phyloP scores from a whole-genome alignment of 805 yeast species.

The Cyberlindnera mrakii region DNA sequence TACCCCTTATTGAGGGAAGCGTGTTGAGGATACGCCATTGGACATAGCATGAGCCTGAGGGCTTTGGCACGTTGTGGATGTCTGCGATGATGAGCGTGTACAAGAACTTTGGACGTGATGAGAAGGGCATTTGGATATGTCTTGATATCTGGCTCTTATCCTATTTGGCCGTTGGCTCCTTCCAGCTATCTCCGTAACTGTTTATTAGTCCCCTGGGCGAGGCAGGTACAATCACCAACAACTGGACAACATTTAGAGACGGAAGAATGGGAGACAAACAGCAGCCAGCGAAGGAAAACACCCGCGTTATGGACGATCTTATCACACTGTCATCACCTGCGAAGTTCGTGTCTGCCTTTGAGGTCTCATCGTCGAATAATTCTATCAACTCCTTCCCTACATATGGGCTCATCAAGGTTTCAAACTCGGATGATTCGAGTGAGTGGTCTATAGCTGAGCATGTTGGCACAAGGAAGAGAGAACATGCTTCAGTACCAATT shows the following conservation, averaged over 20 bases:
- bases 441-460: constrained; percentile 8
- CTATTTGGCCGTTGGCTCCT: background rate
- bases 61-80: constrained; percentile 78
- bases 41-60: constrained; percentile 60
- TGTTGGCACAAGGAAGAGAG: too few relatives aligned
- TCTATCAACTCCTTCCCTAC: constrained; percentile 14
- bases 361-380: background rate
- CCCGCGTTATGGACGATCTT: background rate
- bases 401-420: constrained; percentile 18
- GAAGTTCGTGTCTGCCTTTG: background rate
- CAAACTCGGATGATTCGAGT: constrained; percentile 19
- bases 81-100: constrained; percentile 50
- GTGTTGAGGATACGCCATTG: constrained; percentile 58
- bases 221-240: too few relatives aligned
- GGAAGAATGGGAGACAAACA: too few relatives aligned
- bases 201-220: too few relatives aligned
- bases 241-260: too few relatives aligned
- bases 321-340: background rate
- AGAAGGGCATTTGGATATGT: background rate
- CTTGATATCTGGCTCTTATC: background rate
- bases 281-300: too few relatives aligned
- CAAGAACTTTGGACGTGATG: background rate
- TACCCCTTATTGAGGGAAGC: constrained; percentile 34
- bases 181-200: too few relatives aligned
- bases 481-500: too few relatives aligned